Evolutionary conservation across 768 basidiomycete species (phyloP), one percentile per base, ranked within the genome.

Genomic region (Clavulina sp.): DNA sequence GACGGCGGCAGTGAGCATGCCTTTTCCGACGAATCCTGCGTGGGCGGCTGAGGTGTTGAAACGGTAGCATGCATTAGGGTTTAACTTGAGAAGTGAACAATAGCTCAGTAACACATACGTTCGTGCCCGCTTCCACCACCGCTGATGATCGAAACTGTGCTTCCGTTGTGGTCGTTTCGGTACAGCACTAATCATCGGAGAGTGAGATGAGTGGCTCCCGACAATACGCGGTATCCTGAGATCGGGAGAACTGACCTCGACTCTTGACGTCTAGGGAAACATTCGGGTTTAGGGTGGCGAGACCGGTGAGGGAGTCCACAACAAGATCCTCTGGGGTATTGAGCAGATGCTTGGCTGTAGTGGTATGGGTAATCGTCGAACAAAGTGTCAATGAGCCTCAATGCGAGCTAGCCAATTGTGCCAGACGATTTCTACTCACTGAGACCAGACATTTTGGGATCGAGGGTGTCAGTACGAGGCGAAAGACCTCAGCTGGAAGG

Each of bases 121-220:
- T 95, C 92, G 61, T 95, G 92, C 3, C 92, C 85, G 24, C 81
- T 77, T 30, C 87, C 86, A 4, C 87, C 86, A 5, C 86, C 86
- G 59, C 82, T 86, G 58, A 89, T 70, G 13, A 89, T 68, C 2
- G 81, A 75, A 40, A 89, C 87, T 60, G 77, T 78, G 23, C 74
- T 72, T 52, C 67, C 72, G 62, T 81, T 75, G 30, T 64, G 72
- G n/a, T 65, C 57, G 24, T 74, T 66, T 49, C 76, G 64, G 59
- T 80, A 77, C 38, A 87, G 70, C 13, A 46, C 43, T 46, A 24
- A 38, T 38, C 36, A 13, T 21, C 13, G 21, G 43, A 50, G 84
- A 85, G 82, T 58, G 46, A n/a, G n/a, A n/a, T n/a, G n/a, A n/a
- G 18, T 43, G 18, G 23, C 53, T 47, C 23, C 52, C 40, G 16